These are phyloP conservation scores for Hericium rajendrae DNA, from an alignment of 768 basidiomycete species.

Conservation along the genomic window DNA sequence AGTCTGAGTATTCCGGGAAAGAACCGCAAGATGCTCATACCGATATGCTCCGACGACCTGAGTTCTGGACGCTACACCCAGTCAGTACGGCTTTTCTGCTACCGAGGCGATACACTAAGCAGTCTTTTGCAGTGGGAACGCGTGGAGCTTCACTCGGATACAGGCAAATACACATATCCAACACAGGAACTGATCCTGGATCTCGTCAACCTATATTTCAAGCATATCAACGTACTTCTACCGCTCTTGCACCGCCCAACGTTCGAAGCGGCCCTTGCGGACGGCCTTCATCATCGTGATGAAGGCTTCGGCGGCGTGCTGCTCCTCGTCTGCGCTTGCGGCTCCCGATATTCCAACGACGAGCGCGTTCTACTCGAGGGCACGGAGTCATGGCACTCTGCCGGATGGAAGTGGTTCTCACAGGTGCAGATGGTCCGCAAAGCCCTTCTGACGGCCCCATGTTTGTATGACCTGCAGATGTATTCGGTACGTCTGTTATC, in stretches of 20 bases:
- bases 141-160: neutral
- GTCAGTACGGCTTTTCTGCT: conserved; percentile 22
- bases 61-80: conserved; percentile 41
- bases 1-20: conserved; percentile 26
- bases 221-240: conserved; percentile 27
- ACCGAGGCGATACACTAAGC: too few species aligned
- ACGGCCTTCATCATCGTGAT: conserved; percentile 31
- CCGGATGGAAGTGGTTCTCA: conserved; percentile 39
- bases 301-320: conserved; percentile 34
- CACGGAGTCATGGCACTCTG: conserved; percentile 22
- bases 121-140: conserved; percentile 7
- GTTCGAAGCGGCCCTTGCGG: conserved; percentile 30
- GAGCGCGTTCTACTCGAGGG: conserved; percentile 29
- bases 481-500: conserved; percentile 37
- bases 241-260: conserved; percentile 41
- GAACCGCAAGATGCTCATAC: conserved; percentile 1
- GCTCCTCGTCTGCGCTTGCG: conserved; percentile 44
- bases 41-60: conserved; percentile 27
- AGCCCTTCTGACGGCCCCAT: conserved; percentile 44
- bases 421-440: conserved; percentile 57
- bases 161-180: conserved; percentile 19
- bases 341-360: conserved; percentile 43
- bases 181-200: conserved; percentile 25
- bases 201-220: conserved; percentile 43
- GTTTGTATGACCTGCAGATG: conserved; percentile 63